These are phyloP conservation scores for Tolypocladium ovalisporum DNA, from an alignment of 2,329 filamentous ascomycete species.

Conservation along the genomic window DNA sequence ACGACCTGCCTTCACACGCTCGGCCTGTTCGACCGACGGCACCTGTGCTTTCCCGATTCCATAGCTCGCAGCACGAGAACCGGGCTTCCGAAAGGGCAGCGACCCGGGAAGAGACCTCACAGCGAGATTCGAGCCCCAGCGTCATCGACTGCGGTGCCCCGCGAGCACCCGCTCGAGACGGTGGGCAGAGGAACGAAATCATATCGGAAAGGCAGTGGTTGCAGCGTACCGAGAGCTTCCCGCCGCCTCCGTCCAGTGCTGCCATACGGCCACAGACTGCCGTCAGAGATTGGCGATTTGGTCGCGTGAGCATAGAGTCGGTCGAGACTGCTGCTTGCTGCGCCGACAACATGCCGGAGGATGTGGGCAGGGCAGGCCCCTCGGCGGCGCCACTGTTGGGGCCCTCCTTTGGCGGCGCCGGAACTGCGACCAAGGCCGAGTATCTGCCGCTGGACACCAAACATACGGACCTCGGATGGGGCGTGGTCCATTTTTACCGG, in stretches of 20 bases:
- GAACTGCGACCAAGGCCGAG: constrained; percentile 71
- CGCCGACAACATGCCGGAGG: constrained; percentile 20
- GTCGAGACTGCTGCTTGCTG: constrained; percentile 49
- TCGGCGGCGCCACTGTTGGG: constrained; percentile 42
- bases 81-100: neutral
- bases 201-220: constrained; percentile 29
- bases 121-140: constrained; percentile 9
- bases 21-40: constrained; percentile 11
- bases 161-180: constrained; percentile 18
- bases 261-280: constrained; percentile 38
- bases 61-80: neutral
- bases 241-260: constrained; percentile 28
- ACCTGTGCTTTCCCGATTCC: constrained; percentile 2
- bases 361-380: constrained; percentile 30
- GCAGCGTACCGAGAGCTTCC: constrained; percentile 28
- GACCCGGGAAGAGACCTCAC: neutral
- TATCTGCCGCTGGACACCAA: constrained; percentile 61
- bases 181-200: constrained; percentile 24
- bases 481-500: constrained; percentile 86
- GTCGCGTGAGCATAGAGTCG: constrained; percentile 65
- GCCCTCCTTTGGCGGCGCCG: constrained; percentile 45
- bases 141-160: constrained; percentile 41
- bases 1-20: constrained; percentile 40
- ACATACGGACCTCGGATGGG: constrained; percentile 77
- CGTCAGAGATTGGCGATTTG: constrained; percentile 68